These are phyloP conservation scores for Plectosphaerella plurivora DNA, from an alignment of 2,329 filamentous ascomycete genomes.

Conservation along the genomic window DNA sequence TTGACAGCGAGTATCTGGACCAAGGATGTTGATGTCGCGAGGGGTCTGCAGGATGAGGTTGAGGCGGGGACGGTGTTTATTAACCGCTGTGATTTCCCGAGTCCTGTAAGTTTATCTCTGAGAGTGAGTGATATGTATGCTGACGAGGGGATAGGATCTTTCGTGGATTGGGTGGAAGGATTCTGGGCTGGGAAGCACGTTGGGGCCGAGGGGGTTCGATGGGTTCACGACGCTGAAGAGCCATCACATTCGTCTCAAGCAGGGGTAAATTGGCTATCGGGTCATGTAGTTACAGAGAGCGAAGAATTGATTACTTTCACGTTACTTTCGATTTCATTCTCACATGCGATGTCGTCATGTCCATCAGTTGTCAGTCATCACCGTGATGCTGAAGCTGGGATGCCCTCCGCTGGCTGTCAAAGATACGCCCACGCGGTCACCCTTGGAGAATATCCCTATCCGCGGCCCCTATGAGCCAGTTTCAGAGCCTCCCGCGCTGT, in stretches of 20 bases:
- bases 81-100: slow-evolving; percentile 87
- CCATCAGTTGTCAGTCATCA: no score
- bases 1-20: slow-evolving; percentile 96
- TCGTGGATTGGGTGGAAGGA: slow-evolving; percentile 99
- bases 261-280: no score
- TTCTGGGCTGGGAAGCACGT: slow-evolving; percentile 85
- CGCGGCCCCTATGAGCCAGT: no score
- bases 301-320: no score
- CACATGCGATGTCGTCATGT: no score
- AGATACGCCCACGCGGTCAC: no score
- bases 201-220: slow-evolving; percentile 87
- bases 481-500: no score
- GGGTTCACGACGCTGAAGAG: slow-evolving; percentile 95
- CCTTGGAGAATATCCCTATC: no score
- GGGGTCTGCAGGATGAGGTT: slow-evolving; percentile 71
- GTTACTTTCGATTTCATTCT: no score
- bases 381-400: no score
- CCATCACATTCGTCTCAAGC: slow-evolving; percentile 61
- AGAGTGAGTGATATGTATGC: slow-evolving; percentile 53
- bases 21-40: slow-evolving; percentile 71
- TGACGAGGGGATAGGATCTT: slow-evolving; percentile 51
- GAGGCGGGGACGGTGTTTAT: slow-evolving; percentile 95
- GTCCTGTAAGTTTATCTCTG: slow-evolving; percentile 38
- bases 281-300: no score
- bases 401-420: no score